Conservation (phyloP, 2,329 filamentous ascomycete genomes). For the Laburnicola sp. region DNA sequence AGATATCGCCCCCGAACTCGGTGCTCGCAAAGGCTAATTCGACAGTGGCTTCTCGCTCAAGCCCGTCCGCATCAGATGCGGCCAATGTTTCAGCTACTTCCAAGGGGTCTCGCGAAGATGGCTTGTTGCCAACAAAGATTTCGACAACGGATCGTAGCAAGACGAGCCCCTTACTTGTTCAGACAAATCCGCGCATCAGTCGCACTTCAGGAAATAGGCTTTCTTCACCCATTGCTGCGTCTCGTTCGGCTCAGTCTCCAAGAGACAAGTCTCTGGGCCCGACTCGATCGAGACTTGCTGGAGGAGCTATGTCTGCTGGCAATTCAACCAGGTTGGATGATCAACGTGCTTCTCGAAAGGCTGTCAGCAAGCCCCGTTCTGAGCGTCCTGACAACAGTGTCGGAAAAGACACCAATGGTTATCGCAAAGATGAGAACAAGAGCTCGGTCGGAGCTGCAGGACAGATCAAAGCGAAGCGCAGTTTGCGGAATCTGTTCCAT, state of each 20-base stretch:
- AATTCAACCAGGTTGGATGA: background rate
- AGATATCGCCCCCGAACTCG: background rate
- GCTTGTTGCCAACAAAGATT: too few species aligned
- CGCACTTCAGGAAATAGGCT: background rate
- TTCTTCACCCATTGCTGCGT: conserved; percentile 1
- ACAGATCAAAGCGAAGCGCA: conserved; percentile 27
- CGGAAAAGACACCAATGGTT: background rate
- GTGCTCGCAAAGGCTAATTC: too few species aligned
- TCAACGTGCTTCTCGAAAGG: background rate
- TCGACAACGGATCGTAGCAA: background rate
- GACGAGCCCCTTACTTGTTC: background rate
- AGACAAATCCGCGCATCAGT: background rate
- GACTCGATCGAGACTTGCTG: background rate
- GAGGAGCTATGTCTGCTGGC: background rate
- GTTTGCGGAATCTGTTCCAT: conserved; percentile 31
- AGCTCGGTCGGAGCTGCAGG: background rate
- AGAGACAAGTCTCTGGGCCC: background rate
- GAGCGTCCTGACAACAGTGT: background rate
- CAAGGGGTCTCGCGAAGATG: background rate
- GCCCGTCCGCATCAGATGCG: too few species aligned
- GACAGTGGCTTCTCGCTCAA: background rate
- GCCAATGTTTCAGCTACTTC: background rate
- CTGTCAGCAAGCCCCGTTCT: background rate
- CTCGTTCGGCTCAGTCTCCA: background rate
- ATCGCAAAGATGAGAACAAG: background rate